These are phyloP conservation scores for Asterophora lycoperdoides DNA, from an alignment of 768 basidiomycete species.

Conservation along the genomic window DNA sequence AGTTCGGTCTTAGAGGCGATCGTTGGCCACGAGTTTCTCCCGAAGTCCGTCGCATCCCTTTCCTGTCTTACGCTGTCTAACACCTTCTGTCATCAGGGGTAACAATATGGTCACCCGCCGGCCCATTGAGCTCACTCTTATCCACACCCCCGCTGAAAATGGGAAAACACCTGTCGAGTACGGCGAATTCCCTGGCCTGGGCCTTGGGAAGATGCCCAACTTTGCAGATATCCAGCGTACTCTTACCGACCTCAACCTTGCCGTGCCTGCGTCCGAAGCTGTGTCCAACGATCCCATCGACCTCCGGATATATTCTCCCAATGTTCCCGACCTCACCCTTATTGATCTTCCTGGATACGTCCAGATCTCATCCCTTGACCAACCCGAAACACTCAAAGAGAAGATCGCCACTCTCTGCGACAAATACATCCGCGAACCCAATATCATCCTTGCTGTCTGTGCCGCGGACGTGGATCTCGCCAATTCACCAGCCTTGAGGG, in stretches of 20 bases:
- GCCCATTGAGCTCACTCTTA: slow-evolving; percentile 95
- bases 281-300: slow-evolving; percentile 96
- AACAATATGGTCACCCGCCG: slow-evolving; percentile 99
- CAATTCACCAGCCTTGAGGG: slow-evolving; percentile 92
- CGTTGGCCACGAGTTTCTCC: slow-evolving; percentile 96
- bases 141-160: slow-evolving; percentile 74
- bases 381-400: slow-evolving; percentile 90
- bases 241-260: slow-evolving; percentile 90
- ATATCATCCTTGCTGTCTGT: slow-evolving; percentile 98
- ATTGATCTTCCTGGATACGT: slow-evolving; percentile 98
- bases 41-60: slow-evolving; percentile 65
- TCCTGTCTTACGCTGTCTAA: neutral
- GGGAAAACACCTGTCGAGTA: slow-evolving; percentile 68
- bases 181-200: slow-evolving; percentile 90
- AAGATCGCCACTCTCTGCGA: slow-evolving; percentile 90
- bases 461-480: slow-evolving; percentile 98
- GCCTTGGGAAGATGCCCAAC: slow-evolving; percentile 84
- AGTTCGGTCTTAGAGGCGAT: slow-evolving; percentile 96
- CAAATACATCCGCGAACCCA: slow-evolving; percentile 98
- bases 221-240: slow-evolving; percentile 91
- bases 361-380: slow-evolving; percentile 91
- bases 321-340: slow-evolving; percentile 95
- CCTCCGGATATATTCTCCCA: slow-evolving; percentile 91
- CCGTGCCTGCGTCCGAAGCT: slow-evolving; percentile 84
- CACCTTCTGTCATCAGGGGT: slow-evolving; percentile 53